Percentiles rank a stretch among this genome's conserved stretches.
Conservation (phyloP, 768 basidiomycete species). For the Suillus subalutaceus region DNA sequence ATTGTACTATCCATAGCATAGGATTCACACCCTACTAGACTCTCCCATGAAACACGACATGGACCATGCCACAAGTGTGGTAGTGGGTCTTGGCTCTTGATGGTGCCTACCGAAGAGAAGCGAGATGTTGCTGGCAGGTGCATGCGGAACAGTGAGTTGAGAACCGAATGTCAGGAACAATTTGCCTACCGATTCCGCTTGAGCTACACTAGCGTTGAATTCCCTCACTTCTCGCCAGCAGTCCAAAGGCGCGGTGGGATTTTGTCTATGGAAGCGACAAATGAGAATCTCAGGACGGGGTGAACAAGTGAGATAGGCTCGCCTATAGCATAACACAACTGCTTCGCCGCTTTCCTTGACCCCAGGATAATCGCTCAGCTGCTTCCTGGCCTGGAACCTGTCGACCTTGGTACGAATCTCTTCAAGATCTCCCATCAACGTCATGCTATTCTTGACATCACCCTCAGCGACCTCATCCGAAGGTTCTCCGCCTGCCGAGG, state of each 20-base stretch:
- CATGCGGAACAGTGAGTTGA: background rate
- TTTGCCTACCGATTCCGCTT: slow-evolving; percentile 64
- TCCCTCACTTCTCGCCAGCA: slow-evolving; percentile 74
- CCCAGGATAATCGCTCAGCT: slow-evolving; percentile 55
- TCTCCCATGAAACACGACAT: background rate
- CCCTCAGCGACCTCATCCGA: slow-evolving; percentile 41
- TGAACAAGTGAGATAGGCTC: slow-evolving; percentile 25
- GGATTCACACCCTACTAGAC: background rate
- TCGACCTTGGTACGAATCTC: slow-evolving; percentile 75
- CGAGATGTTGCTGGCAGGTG: slow-evolving; percentile 58
- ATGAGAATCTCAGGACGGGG: slow-evolving; percentile 8
- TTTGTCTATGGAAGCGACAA: slow-evolving; percentile 26
- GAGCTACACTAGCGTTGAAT: slow-evolving; percentile 71
- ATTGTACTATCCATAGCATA: background rate
- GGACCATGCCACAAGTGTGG: background rate
- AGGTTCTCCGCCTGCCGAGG: slow-evolving; percentile 48
- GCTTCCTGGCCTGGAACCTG: slow-evolving; percentile 60
- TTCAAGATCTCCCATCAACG: slow-evolving; percentile 74
- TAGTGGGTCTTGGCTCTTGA: background rate
- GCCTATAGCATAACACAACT: slow-evolving; percentile 79
- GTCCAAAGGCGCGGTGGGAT: slow-evolving; percentile 60
- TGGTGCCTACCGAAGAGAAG: slow-evolving; percentile 48
- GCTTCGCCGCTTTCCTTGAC: slow-evolving; percentile 60
- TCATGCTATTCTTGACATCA: slow-evolving; percentile 58
- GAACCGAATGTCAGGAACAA: background rate